Evolutionary conservation across 2,329 filamentous ascomycete species (phyloP).

Genomic region (Diaporthe humulicola): DNA sequence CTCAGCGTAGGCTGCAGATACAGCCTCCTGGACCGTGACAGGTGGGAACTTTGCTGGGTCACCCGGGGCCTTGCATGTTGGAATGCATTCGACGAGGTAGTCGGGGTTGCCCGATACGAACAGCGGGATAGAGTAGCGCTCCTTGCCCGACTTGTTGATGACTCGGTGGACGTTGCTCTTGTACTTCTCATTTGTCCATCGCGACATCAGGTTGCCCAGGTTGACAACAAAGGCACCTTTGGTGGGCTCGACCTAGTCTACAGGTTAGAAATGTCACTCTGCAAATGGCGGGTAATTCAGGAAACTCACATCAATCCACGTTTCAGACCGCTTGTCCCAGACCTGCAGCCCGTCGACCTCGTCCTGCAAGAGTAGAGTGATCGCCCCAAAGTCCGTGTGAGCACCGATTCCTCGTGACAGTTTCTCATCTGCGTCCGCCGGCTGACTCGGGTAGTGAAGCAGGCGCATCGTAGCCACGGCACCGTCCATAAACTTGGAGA

Average conservation of each 20-base stretch:
- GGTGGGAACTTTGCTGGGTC: conserved; percentile 48
- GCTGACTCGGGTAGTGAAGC: conserved; percentile 60
- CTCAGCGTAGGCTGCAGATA: conserved; percentile 50
- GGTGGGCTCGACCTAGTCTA: conserved; percentile 55
- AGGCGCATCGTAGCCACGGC: conserved; percentile 57
- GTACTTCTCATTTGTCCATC: conserved; percentile 66
- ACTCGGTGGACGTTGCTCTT: conserved; percentile 67
- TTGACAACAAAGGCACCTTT: conserved; percentile 64
- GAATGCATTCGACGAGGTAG: conserved; percentile 51
- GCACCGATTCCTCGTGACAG: conserved; percentile 56
- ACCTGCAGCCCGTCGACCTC: conserved; percentile 64
- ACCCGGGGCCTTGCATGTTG: conserved; percentile 46
- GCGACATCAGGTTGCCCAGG: conserved; percentile 60
- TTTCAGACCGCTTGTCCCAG: conserved; percentile 55
- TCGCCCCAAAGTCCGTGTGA: conserved; percentile 68
- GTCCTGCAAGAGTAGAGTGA: conserved; percentile 67
- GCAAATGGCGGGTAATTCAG: neutral
- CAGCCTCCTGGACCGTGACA: conserved; percentile 50
- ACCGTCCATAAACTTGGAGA: conserved; percentile 57
- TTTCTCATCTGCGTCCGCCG: conserved; percentile 49
- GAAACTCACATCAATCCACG: conserved; percentile 57
- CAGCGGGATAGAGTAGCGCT: conserved; percentile 66
- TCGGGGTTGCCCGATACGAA: conserved; percentile 66
- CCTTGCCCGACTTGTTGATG: conserved; percentile 61
- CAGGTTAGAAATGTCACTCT: neutral